Conservation (phyloP, 768 basidiomycete genomes). For the Rossbeevera mucosa region DNA sequence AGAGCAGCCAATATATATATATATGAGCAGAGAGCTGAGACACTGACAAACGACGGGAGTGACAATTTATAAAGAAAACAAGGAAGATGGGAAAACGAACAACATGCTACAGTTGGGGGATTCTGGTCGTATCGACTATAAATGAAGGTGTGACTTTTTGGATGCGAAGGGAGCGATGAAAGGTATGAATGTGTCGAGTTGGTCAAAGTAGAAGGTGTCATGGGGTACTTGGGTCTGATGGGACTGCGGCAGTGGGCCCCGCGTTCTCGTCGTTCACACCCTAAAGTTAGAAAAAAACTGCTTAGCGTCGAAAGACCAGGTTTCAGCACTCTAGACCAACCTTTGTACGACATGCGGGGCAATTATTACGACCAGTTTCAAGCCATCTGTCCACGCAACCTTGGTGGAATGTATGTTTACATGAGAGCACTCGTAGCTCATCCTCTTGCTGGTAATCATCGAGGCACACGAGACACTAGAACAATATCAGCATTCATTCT, state of each 20-base stretch:
- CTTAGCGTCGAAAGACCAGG: neutral
- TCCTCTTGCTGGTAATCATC: slow-evolving; percentile 80
- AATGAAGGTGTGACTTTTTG: slow-evolving; percentile 18
- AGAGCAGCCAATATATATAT: slow-evolving; percentile 21
- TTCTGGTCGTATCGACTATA: slow-evolving; percentile 5
- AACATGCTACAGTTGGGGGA: slow-evolving; percentile 26
- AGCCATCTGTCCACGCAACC: slow-evolving; percentile 88
- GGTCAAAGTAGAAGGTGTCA: slow-evolving; percentile 6
- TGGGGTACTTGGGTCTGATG: slow-evolving; percentile 1
- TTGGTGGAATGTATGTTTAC: slow-evolving; percentile 89
- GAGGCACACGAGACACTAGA: slow-evolving; percentile 78
- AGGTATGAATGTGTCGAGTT: neutral
- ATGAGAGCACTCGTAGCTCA: slow-evolving; percentile 73
- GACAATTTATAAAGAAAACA: slow-evolving; percentile 8
- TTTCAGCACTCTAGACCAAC: slow-evolving; percentile 34
- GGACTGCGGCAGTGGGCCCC: slow-evolving; percentile 6
- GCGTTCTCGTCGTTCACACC: slow-evolving; percentile 23
- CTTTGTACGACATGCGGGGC: slow-evolving; percentile 84
- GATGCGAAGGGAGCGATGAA: slow-evolving; percentile 1
- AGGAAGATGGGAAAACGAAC: slow-evolving; percentile 9
- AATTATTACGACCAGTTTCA: slow-evolving; percentile 80
- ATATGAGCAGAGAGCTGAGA: slow-evolving; percentile 17
- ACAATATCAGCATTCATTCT: neutral
- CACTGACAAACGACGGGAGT: slow-evolving; percentile 5
- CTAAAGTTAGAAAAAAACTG: slow-evolving; percentile 4